Base-by-base conservation (phyloP, 148 eudicot genomes). In the Agrostemma githago region DNA sequence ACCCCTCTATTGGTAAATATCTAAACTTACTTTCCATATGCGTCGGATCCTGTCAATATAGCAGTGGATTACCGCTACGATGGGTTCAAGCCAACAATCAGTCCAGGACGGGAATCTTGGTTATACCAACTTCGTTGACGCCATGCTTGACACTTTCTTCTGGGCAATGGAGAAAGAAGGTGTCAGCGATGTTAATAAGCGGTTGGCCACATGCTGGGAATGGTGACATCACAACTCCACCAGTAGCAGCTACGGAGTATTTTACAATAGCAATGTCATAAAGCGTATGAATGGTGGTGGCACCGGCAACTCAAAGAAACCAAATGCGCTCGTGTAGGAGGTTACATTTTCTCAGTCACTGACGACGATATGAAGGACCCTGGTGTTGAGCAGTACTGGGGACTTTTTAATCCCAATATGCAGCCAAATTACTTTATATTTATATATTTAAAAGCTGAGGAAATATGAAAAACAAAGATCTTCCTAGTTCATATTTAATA, bases 11-110 rank as follows among this genome's bases (percentile, higher is more conserved):
- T 87, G 26, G 72, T 72, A 34, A 87, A 87, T 54, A 62, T 82
- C 62, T 89, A 89, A 66, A 90, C 93, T 7, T 89, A 87, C 44
- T 86, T 87, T 63, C 82, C 86, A 57, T 81, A 81, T 38, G 80
- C 76, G 5, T 48, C 79, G 0, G 76, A 84, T 20, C 83, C 88
- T 1, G 20, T 38, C 1, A 10, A 83, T 6, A 68, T 89, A 41
- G 57, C 39, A 16, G 42, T 85, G 42, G 82, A 80, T 8, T 89
- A 84, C 37, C 37, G 89, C 89, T 2, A 79, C 69, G 9, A 83
- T 87, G 40, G 72, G 63, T 3, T 48, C 60, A 6, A 3, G n/a
- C 0, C 59, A 51, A 3, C 70, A 68, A 0, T 82, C 73, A n/a
- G 56, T 70, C 42, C 70, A 42, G 21, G 89, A 87, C 41, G 78